Conservation (phyloP, 805 yeast species). For the Teunomyces tritomae region DNA sequence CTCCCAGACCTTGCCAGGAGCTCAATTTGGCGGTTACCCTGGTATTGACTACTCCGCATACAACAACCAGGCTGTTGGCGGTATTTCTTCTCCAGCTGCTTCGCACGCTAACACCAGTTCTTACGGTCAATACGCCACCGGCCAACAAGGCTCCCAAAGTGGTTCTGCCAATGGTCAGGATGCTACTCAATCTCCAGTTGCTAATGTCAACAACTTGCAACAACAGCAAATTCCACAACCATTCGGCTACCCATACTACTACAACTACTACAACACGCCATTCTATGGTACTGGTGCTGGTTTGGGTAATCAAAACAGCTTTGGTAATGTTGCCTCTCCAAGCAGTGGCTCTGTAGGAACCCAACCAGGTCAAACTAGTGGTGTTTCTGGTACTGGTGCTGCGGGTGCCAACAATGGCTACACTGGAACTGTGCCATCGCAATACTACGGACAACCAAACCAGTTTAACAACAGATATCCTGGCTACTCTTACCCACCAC, state of each 20-base stretch:
- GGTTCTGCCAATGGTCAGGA: conserved; percentile 16
- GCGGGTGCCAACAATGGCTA: conserved; percentile 11
- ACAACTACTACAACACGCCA: conserved; percentile 41
- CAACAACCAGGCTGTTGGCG: conserved; percentile 31
- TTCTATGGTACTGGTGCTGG: conserved; percentile 35
- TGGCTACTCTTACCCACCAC: conserved; percentile 27
- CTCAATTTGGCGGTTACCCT: conserved; percentile 43
- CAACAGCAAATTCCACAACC: conserved; percentile 29
- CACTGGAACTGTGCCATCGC: conserved; percentile 17
- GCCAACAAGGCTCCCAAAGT: conserved; percentile 15
- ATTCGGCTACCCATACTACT: conserved; percentile 43
- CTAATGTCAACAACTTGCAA: conserved; percentile 26
- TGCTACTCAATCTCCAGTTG: conserved; percentile 22
- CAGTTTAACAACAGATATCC: conserved; percentile 32
- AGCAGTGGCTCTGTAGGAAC: conserved; percentile 11
- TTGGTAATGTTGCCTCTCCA: conserved; percentile 14
- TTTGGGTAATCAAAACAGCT: conserved; percentile 20
- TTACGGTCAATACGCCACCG: conserved; percentile 19
- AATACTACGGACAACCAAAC: conserved; percentile 27
- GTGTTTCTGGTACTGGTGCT: conserved; percentile 5
- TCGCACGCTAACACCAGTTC: conserved; percentile 24
- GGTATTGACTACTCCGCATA: conserved; percentile 42
- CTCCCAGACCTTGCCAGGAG: conserved; percentile 38
- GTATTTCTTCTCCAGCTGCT: conserved; percentile 25
- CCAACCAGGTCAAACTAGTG: conserved; percentile 6